Percentiles rank a stretch among this genome's conserved stretches.
phyloP scores from a whole-genome alignment of 495 filamentous ascomycete species.

The Clohesyomyces aquaticus region DNA sequence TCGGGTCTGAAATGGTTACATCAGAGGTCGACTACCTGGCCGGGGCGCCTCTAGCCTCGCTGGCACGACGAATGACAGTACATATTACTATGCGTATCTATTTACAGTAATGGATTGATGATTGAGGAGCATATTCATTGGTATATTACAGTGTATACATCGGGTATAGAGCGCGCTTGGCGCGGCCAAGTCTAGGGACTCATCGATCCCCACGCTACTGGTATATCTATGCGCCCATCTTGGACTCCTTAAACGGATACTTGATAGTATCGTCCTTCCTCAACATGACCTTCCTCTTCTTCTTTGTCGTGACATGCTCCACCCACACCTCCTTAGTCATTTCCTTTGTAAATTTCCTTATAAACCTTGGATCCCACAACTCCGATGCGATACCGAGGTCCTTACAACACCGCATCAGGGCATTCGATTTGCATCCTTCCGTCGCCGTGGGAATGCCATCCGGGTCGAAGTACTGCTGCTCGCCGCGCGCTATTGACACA shows the following conservation, averaged over 20 bases:
- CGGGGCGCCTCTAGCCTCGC: not conserved
- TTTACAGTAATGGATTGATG: constrained; percentile 9
- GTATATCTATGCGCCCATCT: constrained; percentile 3
- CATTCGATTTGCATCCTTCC: constrained; percentile 96
- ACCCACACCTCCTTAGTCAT: constrained; percentile 78
- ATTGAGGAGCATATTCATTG: too few species aligned
- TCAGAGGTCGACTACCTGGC: constrained; percentile 8
- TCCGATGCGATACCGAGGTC: constrained; percentile 94
- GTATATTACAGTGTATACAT: not conserved
- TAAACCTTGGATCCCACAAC: constrained; percentile 94
- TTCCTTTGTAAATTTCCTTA: constrained; percentile 68
- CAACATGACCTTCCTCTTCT: constrained; percentile 82
- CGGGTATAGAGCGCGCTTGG: too few species aligned
- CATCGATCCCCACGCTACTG: not conserved
- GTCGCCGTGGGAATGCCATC: constrained; percentile 96
- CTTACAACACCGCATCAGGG: constrained; percentile 95
- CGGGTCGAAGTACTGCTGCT: constrained; percentile 90
- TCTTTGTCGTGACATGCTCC: constrained; percentile 82
- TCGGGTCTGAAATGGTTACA: not conserved
- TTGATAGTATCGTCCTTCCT: constrained; percentile 79
- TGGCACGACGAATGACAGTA: not conserved
- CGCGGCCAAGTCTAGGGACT: not conserved
- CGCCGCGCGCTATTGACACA: constrained; percentile 89
- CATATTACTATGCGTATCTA: not conserved
- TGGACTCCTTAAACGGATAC: constrained; percentile 78